These are phyloP conservation scores for Colletotrichum orbiculare DNA, from an alignment of 2,329 filamentous ascomycete genomes.

Conservation along the genomic window DNA sequence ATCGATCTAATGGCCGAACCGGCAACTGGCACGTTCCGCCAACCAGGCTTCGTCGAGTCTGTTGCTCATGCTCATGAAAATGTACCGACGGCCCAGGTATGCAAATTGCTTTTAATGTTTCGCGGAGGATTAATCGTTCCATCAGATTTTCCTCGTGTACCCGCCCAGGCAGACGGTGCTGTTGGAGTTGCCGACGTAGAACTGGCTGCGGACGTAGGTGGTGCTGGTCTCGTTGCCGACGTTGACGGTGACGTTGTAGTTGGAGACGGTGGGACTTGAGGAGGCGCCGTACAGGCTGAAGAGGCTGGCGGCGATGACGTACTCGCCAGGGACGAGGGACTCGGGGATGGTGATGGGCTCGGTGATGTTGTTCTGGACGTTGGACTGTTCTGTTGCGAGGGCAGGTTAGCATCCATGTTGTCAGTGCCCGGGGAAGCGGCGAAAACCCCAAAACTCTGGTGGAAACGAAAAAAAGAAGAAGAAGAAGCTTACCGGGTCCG, in stretches of 20 bases:
- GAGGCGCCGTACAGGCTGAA: conserved; percentile 44
- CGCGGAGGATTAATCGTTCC: too few relatives aligned
- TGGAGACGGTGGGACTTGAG: conserved; percentile 35
- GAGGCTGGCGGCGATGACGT: conserved; percentile 42
- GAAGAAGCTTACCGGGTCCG: conserved; percentile 45
- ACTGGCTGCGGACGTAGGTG: conserved; percentile 49
- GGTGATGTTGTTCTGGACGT: conserved; percentile 41
- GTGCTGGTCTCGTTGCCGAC: conserved; percentile 42
- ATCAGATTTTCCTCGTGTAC: too few relatives aligned
- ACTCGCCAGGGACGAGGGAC: conserved; percentile 37
- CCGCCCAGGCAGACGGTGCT: too few relatives aligned
- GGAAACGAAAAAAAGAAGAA: not conserved
- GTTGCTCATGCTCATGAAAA: too few relatives aligned
- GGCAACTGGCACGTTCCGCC: too few relatives aligned
- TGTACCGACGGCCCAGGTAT: too few relatives aligned
- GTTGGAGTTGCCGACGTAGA: too few relatives aligned
- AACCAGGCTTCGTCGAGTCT: too few relatives aligned
- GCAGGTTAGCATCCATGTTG: not conserved
- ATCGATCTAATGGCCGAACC: too few relatives aligned
- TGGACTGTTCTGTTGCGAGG: conserved; percentile 40
- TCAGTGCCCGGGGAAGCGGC: not conserved
- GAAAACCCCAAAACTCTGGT: too few relatives aligned
- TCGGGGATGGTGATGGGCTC: conserved; percentile 43
- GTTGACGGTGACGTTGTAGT: conserved; percentile 42
- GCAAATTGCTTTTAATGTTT: too few relatives aligned